Evolutionary conservation across 257 asterid genomes (phyloP), one percentile per base, ranked within the genome.

Genomic region (Jacaranda copaia): DNA sequence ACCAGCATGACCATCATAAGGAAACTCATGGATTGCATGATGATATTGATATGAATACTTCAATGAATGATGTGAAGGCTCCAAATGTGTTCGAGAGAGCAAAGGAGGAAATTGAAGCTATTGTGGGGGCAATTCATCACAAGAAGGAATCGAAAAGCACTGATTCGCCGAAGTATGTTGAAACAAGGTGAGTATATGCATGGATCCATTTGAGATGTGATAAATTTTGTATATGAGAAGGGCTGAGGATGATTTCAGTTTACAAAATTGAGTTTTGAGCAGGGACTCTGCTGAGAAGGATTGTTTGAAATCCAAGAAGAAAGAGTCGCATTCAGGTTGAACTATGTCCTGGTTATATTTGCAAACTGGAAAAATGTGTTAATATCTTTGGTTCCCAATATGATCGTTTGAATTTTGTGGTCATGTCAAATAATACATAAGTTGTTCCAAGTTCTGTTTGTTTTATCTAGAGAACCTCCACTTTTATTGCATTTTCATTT

Each of bases 21-120:
- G 98, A 93, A 79, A 89, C 92, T 57, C 96, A 89, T 68, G 98
- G 98, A 63, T 53, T 83, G 85, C 85, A 90, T 20, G 82, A 84
- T 12, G 94, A 87, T 68, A 84, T 93, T n/a, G 89, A 88, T 66
- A 87, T 72, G 83, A 81, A 78, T 70, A 82, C 96, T 57, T 62
- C 96, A 3, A 42, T 81, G 73, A 53, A 73, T 75, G 89, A 87
- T 36, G 92, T 91, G 49, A 93, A 85, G 85, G 97, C 97, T 56
- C 98, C 98, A 12, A 88, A 87, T 62, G 87, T 89, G 74, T 89
- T 93, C 77, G 92, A 87, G 79, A 87, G 98, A 69, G 97, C 93
- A 0, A 91, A 87, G 78, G 98, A 93, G 84, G 98, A 93, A 73
- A 79, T 93, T 68, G 94, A 91, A 77, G 97, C 98, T 57, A 68